Evolutionary conservation across 768 basidiomycete species (phyloP).

Genomic region (Mycena pura): DNA sequence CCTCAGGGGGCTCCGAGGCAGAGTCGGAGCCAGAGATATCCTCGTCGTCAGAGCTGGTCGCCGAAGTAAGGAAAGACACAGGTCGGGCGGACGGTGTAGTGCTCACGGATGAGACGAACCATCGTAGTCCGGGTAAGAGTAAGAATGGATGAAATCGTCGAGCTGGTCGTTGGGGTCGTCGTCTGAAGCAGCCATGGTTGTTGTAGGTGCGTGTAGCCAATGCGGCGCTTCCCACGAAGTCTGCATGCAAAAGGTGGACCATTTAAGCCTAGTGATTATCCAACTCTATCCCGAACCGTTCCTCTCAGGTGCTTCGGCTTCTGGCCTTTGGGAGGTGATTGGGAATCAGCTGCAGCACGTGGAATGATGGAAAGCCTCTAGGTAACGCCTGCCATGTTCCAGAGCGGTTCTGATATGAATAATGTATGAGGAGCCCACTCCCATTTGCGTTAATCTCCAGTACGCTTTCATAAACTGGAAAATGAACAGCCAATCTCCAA

Average conservation of each 20-base stretch:
- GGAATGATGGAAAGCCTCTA: constrained; percentile 1
- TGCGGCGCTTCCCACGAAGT: constrained; percentile 27
- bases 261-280: constrained; percentile 27
- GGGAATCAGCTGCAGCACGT: constrained; percentile 13
- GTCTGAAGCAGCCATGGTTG: constrained; percentile 16
- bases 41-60: constrained; percentile 16
- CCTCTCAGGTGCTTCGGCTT: constrained; percentile 19
- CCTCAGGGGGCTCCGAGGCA: constrained; percentile 21
- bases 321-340: constrained; percentile 25
- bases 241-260: constrained; percentile 20
- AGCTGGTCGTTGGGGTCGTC: constrained; percentile 22
- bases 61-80: not conserved
- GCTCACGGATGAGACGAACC: constrained; percentile 8
- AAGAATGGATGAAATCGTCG: constrained; percentile 28
- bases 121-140: constrained; percentile 21
- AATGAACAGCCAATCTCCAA: too few species aligned
- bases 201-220: constrained; percentile 23
- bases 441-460: too few species aligned
- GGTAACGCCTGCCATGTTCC: not conserved
- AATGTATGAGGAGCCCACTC: not conserved
- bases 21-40: constrained; percentile 21
- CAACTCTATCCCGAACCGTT: constrained; percentile 23
- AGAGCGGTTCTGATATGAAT: not conserved
- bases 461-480: too few species aligned
- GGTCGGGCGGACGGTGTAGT: not conserved